Conservation (phyloP, 225 moss, liverwort and hornwort genomes). For the Climacium dendroides region DNA sequence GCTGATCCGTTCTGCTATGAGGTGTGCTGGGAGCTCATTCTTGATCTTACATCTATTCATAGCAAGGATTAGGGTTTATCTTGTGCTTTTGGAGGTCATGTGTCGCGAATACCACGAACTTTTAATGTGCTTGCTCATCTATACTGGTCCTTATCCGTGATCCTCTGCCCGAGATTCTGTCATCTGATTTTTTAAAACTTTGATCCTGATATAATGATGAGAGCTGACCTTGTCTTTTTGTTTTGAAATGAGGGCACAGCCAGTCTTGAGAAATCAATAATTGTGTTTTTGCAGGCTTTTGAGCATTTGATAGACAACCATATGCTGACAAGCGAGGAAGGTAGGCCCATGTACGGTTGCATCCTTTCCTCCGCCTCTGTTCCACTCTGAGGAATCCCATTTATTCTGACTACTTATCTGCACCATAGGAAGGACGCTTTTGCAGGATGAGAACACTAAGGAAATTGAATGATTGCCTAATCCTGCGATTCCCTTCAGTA, state of each 20-base stretch:
- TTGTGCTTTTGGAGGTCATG: not conserved
- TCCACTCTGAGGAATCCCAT: not conserved
- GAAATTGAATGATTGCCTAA: not conserved
- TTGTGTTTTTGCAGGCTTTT: constrained; percentile 49
- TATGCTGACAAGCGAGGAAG: constrained; percentile 96
- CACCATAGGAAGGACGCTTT: not conserved
- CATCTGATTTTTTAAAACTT: not conserved
- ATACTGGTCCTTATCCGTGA: not conserved
- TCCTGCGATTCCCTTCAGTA: not conserved
- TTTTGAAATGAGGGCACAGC: not conserved
- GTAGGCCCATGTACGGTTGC: constrained; percentile 45
- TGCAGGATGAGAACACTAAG: not conserved
- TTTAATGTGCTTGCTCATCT: not conserved
- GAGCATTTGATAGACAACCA: constrained; percentile 92
- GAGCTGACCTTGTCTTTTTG: not conserved
- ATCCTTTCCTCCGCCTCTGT: not conserved
- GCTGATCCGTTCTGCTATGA: constrained; percentile 92
- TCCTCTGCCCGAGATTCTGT: not conserved
- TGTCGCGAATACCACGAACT: not conserved
- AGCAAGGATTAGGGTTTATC: not conserved
- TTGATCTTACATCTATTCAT: not conserved
- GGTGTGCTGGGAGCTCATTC: constrained; percentile 9
- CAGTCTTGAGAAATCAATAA: not conserved
- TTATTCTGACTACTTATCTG: not conserved
- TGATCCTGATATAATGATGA: not conserved